A percentile compares a stretch with the other conserved stretches of the same genome.
These are phyloP conservation scores for Paramecium octaurelia DNA, from an alignment of 73 alveolate species.

Conservation along the genomic window DNA sequence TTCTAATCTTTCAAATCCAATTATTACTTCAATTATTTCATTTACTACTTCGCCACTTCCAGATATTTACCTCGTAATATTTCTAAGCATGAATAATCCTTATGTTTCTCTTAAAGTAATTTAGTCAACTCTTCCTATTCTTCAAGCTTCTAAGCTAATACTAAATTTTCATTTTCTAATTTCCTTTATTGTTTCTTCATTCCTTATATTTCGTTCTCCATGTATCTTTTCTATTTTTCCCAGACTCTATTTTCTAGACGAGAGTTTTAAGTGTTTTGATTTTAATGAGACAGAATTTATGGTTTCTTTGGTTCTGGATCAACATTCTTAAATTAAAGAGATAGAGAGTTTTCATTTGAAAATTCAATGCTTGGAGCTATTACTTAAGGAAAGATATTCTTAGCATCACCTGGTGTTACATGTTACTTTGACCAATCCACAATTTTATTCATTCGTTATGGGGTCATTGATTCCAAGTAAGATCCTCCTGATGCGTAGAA, in stretches of 20 bases:
- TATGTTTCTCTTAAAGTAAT: not conserved
- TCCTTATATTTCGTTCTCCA: not conserved
- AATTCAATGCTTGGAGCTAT: slow-evolving; percentile 48
- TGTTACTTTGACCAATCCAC: slow-evolving; percentile 45
- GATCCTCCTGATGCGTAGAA: slow-evolving; percentile 33
- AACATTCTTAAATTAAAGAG: not conserved
- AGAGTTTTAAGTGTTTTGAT: not conserved
- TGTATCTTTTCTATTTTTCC: not conserved
- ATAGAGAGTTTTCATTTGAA: slow-evolving; percentile 41
- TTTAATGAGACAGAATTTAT: not conserved
- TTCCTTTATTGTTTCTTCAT: not conserved
- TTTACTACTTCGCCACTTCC: not conserved
- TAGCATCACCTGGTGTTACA: slow-evolving; percentile 51
- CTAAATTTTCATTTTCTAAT: not conserved
- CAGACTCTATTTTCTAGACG: not conserved
- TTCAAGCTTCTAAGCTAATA: not conserved
- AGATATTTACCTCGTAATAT: not conserved
- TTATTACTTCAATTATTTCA: not conserved
- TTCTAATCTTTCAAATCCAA: not conserved
- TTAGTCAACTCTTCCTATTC: not conserved
- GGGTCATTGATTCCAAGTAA: slow-evolving; percentile 44
- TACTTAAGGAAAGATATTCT: slow-evolving; percentile 30
- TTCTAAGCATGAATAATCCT: slow-evolving; percentile 29
- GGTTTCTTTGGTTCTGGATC: not conserved
- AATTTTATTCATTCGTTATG: slow-evolving; percentile 28